Percentiles rank a stretch among this genome's conserved stretches.
These are phyloP conservation scores for Gamsiella multidivaricata DNA, from an alignment of 192 early-diverging fungal genomes.

Conservation along the genomic window DNA sequence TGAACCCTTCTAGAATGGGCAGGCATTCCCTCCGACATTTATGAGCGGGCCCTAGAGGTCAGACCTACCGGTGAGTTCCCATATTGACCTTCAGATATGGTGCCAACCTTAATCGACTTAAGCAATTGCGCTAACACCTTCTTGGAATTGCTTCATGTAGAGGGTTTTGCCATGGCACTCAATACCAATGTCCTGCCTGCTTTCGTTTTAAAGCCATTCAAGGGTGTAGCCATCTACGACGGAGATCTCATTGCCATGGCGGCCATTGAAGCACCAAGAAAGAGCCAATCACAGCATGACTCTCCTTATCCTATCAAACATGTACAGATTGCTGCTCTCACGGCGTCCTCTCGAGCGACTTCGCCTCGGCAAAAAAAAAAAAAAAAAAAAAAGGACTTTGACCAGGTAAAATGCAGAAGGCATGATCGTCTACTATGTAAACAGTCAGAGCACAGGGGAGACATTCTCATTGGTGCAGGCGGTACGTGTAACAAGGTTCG, in stretches of 20 bases:
- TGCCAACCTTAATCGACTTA: too few relatives aligned
- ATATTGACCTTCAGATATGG: neutral
- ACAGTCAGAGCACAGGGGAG: conserved; percentile 7
- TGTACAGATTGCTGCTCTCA: conserved; percentile 16
- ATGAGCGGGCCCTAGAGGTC: neutral
- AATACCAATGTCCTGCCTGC: conserved; percentile 18
- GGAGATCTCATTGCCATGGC: neutral
- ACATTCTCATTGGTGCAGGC: conserved; percentile 25
- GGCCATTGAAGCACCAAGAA: conserved; percentile 8
- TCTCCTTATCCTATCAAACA: conserved; percentile 7
- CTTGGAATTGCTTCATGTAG: neutral
- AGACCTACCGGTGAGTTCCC: conserved; percentile 3
- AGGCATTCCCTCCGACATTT: neutral
- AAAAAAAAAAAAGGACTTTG: conserved; percentile 10
- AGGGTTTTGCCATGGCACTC: conserved; percentile 5
- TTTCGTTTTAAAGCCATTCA: conserved; percentile 5
- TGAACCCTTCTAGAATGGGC: neutral
- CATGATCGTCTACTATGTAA: conserved; percentile 6
- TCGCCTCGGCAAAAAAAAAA: too few relatives aligned
- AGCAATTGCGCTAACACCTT: too few relatives aligned
- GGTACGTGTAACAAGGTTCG: conserved; percentile 7
- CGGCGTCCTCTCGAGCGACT: neutral
- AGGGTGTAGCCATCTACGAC: conserved; percentile 1
- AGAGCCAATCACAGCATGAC: conserved; percentile 2
- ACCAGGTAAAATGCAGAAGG: conserved; percentile 1